A percentile compares a stretch with the other conserved stretches of the same genome.
Conservation (phyloP, 176 grass and related monocot genomes). For the Lolium rigidum region DNA sequence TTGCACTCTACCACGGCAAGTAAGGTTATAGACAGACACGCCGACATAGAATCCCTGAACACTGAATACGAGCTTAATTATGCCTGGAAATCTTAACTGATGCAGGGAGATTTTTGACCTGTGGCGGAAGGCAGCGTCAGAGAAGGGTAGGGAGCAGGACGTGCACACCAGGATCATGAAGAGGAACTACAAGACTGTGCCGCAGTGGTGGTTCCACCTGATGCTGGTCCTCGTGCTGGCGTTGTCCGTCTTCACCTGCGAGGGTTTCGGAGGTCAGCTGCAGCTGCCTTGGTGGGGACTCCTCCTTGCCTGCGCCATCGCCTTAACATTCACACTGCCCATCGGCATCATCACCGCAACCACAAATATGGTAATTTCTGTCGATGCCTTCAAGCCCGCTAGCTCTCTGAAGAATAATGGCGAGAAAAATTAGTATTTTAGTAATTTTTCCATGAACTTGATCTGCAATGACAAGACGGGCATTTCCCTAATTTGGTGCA, state of each 20-base stretch:
- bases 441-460: background rate
- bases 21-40: background rate
- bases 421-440: too few relatives aligned
- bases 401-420: background rate
- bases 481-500: slow-evolving; percentile 24
- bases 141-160: slow-evolving; percentile 7
- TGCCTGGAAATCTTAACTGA: background rate
- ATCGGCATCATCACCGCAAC: slow-evolving; percentile 76
- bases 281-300: slow-evolving; percentile 88
- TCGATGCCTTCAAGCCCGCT: background rate
- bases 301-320: slow-evolving; percentile 65
- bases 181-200: slow-evolving; percentile 13
- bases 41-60: background rate
- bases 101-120: slow-evolving; percentile 23
- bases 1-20: slow-evolving; percentile 28
- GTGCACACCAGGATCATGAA: slow-evolving; percentile 33
- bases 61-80: background rate
- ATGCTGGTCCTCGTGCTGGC: slow-evolving; percentile 16
- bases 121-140: background rate
- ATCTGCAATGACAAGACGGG: background rate
- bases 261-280: slow-evolving; percentile 71
- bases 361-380: slow-evolving; percentile 57
- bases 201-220: slow-evolving; percentile 29
- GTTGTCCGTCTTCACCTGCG: slow-evolving; percentile 55
- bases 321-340: slow-evolving; percentile 83